phyloP scores from a whole-genome alignment of 306 rosid genomes.

The Lagenaria siceraria region DNA sequence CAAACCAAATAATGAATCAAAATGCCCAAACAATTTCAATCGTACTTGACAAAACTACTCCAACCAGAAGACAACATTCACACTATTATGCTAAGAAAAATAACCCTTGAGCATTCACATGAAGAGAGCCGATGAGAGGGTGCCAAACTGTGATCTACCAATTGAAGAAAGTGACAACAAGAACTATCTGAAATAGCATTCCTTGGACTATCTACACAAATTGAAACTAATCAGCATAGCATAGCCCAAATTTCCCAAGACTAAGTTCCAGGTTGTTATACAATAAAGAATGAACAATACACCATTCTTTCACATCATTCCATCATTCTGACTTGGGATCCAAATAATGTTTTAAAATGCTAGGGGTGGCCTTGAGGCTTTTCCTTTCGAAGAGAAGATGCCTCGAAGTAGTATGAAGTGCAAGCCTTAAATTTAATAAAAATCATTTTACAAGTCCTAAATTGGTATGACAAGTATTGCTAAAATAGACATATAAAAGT shows the following conservation, averaged over 20 bases:
- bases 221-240: neutral
- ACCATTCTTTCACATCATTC: neutral
- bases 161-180: neutral
- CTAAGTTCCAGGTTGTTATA: neutral
- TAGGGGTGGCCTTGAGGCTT: neutral
- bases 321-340: neutral
- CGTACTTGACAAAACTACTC: neutral
- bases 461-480: neutral
- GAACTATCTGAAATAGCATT: neutral
- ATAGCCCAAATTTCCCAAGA: neutral
- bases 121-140: neutral
- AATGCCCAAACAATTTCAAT: neutral
- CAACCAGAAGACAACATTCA: neutral
- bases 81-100: neutral
- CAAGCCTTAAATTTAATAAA: neutral
- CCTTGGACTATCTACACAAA: neutral
- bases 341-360: neutral
- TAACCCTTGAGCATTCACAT: neutral
- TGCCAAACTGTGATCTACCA: neutral
- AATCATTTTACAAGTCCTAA: neutral
- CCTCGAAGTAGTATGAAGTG: neutral
- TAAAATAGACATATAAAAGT: no score
- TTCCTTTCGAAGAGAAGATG: neutral
- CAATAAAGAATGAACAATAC: neutral
- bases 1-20: neutral